These are phyloP conservation scores for Lactarius vividus DNA, from an alignment of 768 basidiomycete genomes.

Conservation along the genomic window DNA sequence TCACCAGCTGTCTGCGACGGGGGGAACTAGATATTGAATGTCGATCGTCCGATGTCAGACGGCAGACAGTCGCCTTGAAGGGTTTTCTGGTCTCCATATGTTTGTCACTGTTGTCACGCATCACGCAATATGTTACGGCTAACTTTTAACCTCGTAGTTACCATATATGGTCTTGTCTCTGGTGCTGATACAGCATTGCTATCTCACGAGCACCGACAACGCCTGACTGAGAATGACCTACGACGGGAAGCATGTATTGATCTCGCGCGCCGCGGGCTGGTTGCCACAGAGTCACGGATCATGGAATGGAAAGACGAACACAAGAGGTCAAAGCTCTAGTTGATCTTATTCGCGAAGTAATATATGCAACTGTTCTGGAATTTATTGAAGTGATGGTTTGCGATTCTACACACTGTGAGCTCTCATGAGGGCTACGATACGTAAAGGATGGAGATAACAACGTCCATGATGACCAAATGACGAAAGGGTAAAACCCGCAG, in stretches of 20 bases:
- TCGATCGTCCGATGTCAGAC: slow-evolving; percentile 40
- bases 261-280: slow-evolving; percentile 67
- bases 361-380: slow-evolving; percentile 24
- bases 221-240: slow-evolving; percentile 64
- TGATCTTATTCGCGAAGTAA: slow-evolving; percentile 9
- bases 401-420: slow-evolving; percentile 21
- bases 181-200: slow-evolving; percentile 76
- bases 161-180: slow-evolving; percentile 66
- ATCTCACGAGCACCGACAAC: slow-evolving; percentile 62
- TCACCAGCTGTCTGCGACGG: background rate
- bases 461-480: slow-evolving; percentile 18
- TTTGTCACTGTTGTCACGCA: slow-evolving; percentile 36
- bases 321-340: slow-evolving; percentile 1
- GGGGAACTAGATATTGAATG: background rate
- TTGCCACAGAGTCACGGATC: slow-evolving; percentile 83
- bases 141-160: slow-evolving; percentile 42
- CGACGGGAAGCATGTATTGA: slow-evolving; percentile 74
- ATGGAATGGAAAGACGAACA: slow-evolving; percentile 65
- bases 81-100: slow-evolving; percentile 72
- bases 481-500: background rate
- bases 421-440: slow-evolving; percentile 16
- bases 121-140: slow-evolving; percentile 1
- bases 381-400: slow-evolving; percentile 19
- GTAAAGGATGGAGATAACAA: slow-evolving; percentile 5
- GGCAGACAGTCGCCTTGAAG: slow-evolving; percentile 80